These are phyloP conservation scores for Melampsora larici-populina DNA, from an alignment of 1,284 basidiomycete genomes.

Conservation along the genomic window DNA sequence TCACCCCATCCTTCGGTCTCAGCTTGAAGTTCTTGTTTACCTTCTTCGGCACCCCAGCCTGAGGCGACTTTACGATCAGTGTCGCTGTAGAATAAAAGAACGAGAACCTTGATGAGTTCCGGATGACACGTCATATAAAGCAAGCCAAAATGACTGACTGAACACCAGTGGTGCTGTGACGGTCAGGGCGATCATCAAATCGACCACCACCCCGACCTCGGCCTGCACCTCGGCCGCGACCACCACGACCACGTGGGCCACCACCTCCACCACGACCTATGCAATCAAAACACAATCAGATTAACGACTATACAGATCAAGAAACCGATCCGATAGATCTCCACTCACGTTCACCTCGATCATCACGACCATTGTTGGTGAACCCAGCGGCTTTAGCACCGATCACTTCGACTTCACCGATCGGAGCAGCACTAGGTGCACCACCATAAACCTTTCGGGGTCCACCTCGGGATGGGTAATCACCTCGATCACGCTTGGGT, in stretches of 20 bases:
- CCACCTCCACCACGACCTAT: slow-evolving; percentile 25
- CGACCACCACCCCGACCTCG: slow-evolving; percentile 34
- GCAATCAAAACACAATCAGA: background rate
- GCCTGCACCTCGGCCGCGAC: slow-evolving; percentile 22
- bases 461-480: slow-evolving; percentile 38
- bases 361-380: slow-evolving; percentile 38
- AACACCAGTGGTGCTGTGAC: slow-evolving; percentile 37
- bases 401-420: slow-evolving; percentile 30
- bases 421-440: slow-evolving; percentile 2
- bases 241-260: slow-evolving; percentile 20
- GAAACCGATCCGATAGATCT: background rate
- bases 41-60: slow-evolving; percentile 43
- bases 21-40: slow-evolving; percentile 41
- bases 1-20: slow-evolving; percentile 42
- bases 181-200: slow-evolving; percentile 38
- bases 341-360: slow-evolving; percentile 28
- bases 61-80: slow-evolving; percentile 41
- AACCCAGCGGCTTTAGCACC: slow-evolving; percentile 33
- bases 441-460: slow-evolving; percentile 39
- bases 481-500: slow-evolving; percentile 33
- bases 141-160: slow-evolving; percentile 12
- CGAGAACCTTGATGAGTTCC: background rate
- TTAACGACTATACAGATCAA: background rate
- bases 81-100: background rate
- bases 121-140: background rate